A percentile compares a stretch with the other conserved stretches of the same genome.
These are phyloP conservation scores for Dalbergia cultrata DNA, from an alignment of 306 rosid genomes.

Conservation along the genomic window DNA sequence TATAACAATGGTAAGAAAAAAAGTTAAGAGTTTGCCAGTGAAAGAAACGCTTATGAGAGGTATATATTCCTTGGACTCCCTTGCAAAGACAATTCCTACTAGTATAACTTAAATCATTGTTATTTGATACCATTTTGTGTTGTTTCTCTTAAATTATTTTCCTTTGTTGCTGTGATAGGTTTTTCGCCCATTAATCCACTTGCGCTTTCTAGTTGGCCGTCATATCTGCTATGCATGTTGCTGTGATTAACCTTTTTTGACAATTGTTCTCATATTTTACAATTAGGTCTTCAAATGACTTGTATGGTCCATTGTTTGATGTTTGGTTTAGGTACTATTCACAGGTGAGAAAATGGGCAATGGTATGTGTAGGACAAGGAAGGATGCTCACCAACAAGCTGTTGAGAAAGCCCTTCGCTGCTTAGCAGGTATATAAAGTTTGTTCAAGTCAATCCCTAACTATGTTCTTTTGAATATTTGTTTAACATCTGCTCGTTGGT, in stretches of 20 bases:
- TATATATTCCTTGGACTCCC: constrained; percentile 6
- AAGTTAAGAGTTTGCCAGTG: no score
- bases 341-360: constrained; percentile 94
- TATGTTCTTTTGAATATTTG: not conserved
- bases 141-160: no score
- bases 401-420: constrained; percentile 91
- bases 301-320: constrained; percentile 37
- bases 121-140: not conserved
- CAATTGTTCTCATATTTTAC: constrained; percentile 5
- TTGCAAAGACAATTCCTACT: not conserved
- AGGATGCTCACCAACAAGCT: constrained; percentile 98
- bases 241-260: constrained; percentile 26
- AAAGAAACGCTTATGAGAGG: no score
- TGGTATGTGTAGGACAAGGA: constrained; percentile 95
- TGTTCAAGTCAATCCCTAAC: constrained; percentile 6
- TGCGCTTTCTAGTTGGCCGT: not conserved
- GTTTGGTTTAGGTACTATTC: constrained; percentile 74
- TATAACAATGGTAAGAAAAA: no score
- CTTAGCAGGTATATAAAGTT: constrained; percentile 78
- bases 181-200: not conserved
- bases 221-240: constrained; percentile 18
- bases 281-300: constrained; percentile 4
- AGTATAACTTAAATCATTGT: not conserved
- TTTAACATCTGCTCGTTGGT: not conserved
- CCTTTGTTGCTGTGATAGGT: no score